phyloP scores from a whole-genome alignment of 2,329 filamentous ascomycete genomes.

The Colletotrichum chlorophyti region DNA sequence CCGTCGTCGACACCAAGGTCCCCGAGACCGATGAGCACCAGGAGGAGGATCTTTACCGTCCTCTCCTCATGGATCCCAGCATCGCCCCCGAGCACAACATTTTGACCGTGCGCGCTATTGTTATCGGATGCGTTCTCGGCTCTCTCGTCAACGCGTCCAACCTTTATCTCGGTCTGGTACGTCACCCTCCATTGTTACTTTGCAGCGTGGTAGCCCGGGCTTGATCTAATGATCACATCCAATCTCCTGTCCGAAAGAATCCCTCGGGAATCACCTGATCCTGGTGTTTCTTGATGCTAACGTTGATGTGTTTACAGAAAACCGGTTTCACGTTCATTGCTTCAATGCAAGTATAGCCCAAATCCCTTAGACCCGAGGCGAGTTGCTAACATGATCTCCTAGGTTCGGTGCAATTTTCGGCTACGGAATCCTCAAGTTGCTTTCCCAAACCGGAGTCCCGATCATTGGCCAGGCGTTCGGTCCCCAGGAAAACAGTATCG shows the following conservation, averaged over 20 bases:
- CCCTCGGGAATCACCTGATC: too few species aligned
- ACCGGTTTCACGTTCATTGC: slow-evolving; percentile 58
- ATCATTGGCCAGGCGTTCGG: slow-evolving; percentile 62
- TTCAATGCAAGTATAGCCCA: too few species aligned
- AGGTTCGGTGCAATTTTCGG: slow-evolving; percentile 59
- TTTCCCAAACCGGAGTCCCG: slow-evolving; percentile 57
- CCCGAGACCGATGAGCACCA: slow-evolving; percentile 36
- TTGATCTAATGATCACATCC: too few species aligned
- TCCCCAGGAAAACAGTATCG: slow-evolving; percentile 68
- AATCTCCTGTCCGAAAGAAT: too few species aligned
- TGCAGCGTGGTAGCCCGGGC: too few species aligned
- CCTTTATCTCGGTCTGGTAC: slow-evolving; percentile 58
- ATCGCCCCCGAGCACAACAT: slow-evolving; percentile 52
- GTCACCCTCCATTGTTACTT: not conserved
- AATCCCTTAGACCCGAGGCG: too few species aligned
- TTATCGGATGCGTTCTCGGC: slow-evolving; percentile 62
- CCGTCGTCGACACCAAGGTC: slow-evolving; percentile 32
- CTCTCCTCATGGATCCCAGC: slow-evolving; percentile 43
- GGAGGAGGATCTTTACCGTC: slow-evolving; percentile 47
- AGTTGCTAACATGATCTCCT: not conserved
- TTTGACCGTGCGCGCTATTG: slow-evolving; percentile 60
- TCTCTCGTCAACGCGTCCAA: slow-evolving; percentile 68
- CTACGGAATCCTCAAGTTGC: slow-evolving; percentile 62
- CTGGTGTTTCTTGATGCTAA: not conserved
- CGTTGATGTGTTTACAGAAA: slow-evolving; percentile 42